Base-by-base conservation (phyloP, 305 asterid species). In the Fraxinus baroniana region DNA sequence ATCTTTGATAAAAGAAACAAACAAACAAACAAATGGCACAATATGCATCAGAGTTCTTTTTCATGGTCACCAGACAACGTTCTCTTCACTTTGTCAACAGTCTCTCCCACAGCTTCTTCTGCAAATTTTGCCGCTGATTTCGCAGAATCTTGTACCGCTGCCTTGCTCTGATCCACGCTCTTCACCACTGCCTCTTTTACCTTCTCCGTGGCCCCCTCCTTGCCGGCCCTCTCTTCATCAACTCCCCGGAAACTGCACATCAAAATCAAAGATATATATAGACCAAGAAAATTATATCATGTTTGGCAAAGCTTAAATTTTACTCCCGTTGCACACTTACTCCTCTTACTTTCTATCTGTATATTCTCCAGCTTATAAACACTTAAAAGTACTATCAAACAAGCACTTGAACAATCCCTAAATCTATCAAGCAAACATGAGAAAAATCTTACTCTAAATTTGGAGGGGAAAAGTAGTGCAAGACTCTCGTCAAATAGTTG, bases 131-230 rank as follows among this genome's bases (percentile, higher is more conserved):
- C 84, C 6, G 89, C 82, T 9, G 81, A 79, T 82, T 83, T 74
- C 5, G 87, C 85, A 3, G 87, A 84, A 57, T 78, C 72, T 64
- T 84, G 81, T 1, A 74, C 22, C 17, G 77, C 22, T 18, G 22
- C 41, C 75, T 75, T 80, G 80, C 85, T 83, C 79, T 79, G 60
- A 33, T 60, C 87, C 5, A 79, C 52, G 76, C 84, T 86, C 71
- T 84, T 87, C 75, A 82, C 46, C 4, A 78, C 62, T 1, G 87
- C 89, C 37, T 80, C 86, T 84, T 80, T 82, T 71, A 87, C 75
- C 78, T 57, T 82, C 20, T 62, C 86, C 49, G 80, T 77, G 1
- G 15, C 33, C 22, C 74, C 82, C 76, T 55, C 57, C 12, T 35
- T 1, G 1, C 52, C 1, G 17, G 52, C 76, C 17, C 28, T 68